phyloP scores from a whole-genome alignment of 1,284 basidiomycete genomes.

The Sanghuangporus sanghuang region DNA sequence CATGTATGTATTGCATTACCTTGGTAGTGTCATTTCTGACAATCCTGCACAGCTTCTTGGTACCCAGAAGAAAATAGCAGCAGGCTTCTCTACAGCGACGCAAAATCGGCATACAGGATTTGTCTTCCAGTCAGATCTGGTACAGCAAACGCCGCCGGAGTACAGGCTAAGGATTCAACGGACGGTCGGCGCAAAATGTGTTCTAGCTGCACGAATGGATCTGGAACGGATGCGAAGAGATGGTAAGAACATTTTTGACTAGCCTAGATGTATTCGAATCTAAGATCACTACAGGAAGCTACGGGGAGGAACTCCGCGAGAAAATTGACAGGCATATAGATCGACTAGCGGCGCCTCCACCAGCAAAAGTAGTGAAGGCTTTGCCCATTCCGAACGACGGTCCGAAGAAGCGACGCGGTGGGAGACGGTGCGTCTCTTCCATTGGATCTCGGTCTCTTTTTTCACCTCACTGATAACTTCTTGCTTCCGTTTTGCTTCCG shows the following conservation, averaged over 20 bases:
- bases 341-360: conserved; percentile 89
- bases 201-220: conserved; percentile 91
- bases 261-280: conserved; percentile 12
- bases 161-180: conserved; percentile 91
- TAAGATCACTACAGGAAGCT: conserved; percentile 46
- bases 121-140: conserved; percentile 88
- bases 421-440: conserved; percentile 64
- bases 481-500: background rate
- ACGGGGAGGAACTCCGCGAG: conserved; percentile 75
- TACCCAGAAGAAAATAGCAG: conserved; percentile 85
- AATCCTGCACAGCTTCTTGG: conserved; percentile 69
- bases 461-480: background rate
- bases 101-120: conserved; percentile 95
- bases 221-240: conserved; percentile 73
- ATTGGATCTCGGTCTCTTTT: background rate
- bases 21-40: background rate
- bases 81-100: conserved; percentile 76
- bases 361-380: conserved; percentile 90
- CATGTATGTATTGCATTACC: conserved; percentile 58
- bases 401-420: conserved; percentile 92
- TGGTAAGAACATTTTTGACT: conserved; percentile 38
- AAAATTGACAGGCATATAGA: conserved; percentile 92
- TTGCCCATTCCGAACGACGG: conserved; percentile 96
- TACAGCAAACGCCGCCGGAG: conserved; percentile 84
- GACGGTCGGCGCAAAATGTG: conserved; percentile 89